These are phyloP conservation scores for Ophiostoma sp. DNA, from an alignment of 2,329 filamentous ascomycete species.

Conservation along the genomic window DNA sequence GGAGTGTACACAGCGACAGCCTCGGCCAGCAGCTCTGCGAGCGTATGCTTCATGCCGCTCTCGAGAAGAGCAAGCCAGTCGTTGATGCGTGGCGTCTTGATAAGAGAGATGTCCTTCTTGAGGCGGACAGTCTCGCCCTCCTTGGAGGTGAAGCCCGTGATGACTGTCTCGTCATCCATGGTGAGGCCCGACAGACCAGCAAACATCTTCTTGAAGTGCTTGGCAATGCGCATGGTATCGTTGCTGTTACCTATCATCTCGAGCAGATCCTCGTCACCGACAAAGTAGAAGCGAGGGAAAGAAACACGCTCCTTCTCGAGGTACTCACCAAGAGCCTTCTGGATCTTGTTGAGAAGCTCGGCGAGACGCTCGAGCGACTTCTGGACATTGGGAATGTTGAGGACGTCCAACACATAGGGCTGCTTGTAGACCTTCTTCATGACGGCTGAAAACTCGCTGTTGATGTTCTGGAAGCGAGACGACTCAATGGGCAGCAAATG, in stretches of 20 bases:
- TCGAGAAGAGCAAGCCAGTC: conserved; percentile 97
- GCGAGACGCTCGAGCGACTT: conserved; percentile 93
- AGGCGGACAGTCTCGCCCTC: conserved; percentile 87
- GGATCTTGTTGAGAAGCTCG: conserved; percentile 98
- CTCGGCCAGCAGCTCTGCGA: conserved; percentile 86
- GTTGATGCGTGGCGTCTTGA: conserved; percentile 95
- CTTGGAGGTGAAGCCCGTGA: conserved; percentile 91
- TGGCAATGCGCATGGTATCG: conserved; percentile 91
- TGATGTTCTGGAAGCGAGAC: conserved; percentile 97
- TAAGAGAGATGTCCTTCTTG: conserved; percentile 86
- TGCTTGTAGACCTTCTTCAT: conserved; percentile 99
- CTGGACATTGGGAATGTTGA: conserved; percentile 93
- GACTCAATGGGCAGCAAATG: conserved; percentile 95
- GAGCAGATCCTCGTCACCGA: conserved; percentile 95
- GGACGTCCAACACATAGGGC: conserved; percentile 90
- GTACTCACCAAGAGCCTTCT: conserved; percentile 97
- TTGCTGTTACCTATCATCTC: conserved; percentile 99
- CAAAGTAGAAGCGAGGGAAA: conserved; percentile 98
- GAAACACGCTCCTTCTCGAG: conserved; percentile 96
- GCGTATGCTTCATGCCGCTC: conserved; percentile 86
- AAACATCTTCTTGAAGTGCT: conserved; percentile 99
- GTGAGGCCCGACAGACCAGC: conserved; percentile 87
- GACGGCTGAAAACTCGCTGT: conserved; percentile 96
- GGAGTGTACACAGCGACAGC: conserved; percentile 79
- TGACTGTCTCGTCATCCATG: conserved; percentile 87